phyloP scores from a whole-genome alignment of 2,329 filamentous ascomycete species.

The Macrophomina phaseolina region DNA sequence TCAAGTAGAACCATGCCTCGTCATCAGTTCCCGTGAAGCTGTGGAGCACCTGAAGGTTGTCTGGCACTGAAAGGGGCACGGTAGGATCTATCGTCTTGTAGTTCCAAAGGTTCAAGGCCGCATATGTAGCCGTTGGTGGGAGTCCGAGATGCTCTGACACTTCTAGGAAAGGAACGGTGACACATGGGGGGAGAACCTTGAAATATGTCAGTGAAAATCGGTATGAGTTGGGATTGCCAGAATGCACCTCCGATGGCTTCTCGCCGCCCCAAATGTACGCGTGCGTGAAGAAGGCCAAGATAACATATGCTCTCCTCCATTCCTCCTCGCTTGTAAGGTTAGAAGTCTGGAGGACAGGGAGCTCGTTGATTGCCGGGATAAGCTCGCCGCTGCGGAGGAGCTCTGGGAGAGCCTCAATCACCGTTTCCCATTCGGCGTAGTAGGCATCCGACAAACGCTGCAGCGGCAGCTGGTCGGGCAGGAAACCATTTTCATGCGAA shows the following conservation, averaged over 20 bases:
- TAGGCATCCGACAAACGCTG: conserved; percentile 77
- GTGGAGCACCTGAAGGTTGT: conserved; percentile 38
- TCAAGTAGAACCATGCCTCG: conserved; percentile 55
- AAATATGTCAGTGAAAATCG: background rate
- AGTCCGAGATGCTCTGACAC: conserved; percentile 41
- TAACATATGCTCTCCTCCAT: conserved; percentile 79
- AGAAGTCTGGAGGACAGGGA: conserved; percentile 76
- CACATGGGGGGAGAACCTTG: conserved; percentile 39
- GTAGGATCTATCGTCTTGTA: conserved; percentile 32
- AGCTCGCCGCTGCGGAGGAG: conserved; percentile 77
- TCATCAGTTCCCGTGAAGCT: conserved; percentile 43
- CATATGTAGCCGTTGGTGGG: conserved; percentile 42
- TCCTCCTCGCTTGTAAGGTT: conserved; percentile 78
- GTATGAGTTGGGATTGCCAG: background rate
- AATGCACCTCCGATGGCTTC: conserved; percentile 67
- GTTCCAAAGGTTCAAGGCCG: conserved; percentile 44
- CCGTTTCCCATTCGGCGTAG: conserved; percentile 86
- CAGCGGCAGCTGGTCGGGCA: conserved; percentile 75
- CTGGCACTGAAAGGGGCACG: conserved; percentile 35
- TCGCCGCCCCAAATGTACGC: conserved; percentile 82
- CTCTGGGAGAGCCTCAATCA: conserved; percentile 75
- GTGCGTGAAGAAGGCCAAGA: conserved; percentile 75
- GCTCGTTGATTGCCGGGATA: conserved; percentile 70
- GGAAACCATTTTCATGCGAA: conserved; percentile 76
- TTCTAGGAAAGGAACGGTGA: conserved; percentile 39